These are phyloP conservation scores for Backusella tarrabulga DNA, from an alignment of 192 early-diverging fungal species.

Conservation along the genomic window DNA sequence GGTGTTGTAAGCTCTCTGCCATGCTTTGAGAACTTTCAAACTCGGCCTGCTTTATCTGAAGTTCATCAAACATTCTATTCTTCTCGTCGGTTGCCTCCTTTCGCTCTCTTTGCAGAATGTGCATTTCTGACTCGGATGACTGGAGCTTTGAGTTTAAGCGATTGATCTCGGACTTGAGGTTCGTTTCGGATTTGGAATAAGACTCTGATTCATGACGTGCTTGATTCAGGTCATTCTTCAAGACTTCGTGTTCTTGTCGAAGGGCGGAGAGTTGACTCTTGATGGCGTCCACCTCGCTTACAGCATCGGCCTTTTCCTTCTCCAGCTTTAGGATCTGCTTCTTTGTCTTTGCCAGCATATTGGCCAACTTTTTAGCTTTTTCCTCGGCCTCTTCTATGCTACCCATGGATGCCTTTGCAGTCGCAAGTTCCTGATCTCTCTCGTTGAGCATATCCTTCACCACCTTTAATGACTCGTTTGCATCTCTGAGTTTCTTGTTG, in stretches of 20 bases:
- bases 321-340: conserved; percentile 53
- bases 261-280: background rate
- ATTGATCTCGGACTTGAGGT: conserved; percentile 36
- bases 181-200: conserved; percentile 25
- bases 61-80: conserved; percentile 51
- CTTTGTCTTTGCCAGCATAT: conserved; percentile 43
- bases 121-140: conserved; percentile 25
- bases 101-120: conserved; percentile 44
- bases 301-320: conserved; percentile 43
- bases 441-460: conserved; percentile 48
- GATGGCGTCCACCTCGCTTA: background rate
- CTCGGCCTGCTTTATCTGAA: conserved; percentile 59
- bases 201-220: conserved; percentile 11
- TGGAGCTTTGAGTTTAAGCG: conserved; percentile 35
- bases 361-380: conserved; percentile 45
- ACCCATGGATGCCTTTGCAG: conserved; percentile 10
- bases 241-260: background rate
- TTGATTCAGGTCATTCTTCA: conserved; percentile 15
- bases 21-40: conserved; percentile 58
- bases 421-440: conserved; percentile 34
- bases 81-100: conserved; percentile 46
- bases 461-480: conserved; percentile 46
- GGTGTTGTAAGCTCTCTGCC: conserved; percentile 54
- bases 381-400: conserved; percentile 40
- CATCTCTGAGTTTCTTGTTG: conserved; percentile 38